Evolutionary conservation across 768 basidiomycete genomes (phyloP).

Genomic region (Coprinellus micaceus): DNA sequence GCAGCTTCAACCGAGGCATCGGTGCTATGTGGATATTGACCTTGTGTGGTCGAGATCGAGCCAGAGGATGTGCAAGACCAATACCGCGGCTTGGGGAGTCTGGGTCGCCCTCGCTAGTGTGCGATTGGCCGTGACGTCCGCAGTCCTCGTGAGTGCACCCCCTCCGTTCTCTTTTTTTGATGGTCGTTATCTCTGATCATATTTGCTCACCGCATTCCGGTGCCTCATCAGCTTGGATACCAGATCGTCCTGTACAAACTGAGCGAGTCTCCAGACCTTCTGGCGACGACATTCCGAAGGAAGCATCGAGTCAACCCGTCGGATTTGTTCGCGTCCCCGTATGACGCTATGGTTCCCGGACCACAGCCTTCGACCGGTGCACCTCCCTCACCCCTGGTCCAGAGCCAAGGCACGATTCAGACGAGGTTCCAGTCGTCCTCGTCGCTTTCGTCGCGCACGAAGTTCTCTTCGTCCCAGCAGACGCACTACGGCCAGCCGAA

Average conservation of each 20-base stretch:
- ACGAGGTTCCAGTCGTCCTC: neutral
- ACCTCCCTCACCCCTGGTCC: neutral
- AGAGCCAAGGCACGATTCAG: too few species aligned
- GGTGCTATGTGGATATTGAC: conserved; percentile 67
- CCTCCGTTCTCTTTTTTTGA: neutral
- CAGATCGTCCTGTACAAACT: conserved; percentile 2
- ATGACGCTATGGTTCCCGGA: neutral
- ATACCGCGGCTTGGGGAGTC: conserved; percentile 40
- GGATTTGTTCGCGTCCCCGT: neutral
- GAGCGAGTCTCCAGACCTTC: neutral
- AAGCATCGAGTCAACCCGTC: conserved; percentile 11
- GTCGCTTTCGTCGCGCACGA: conserved; percentile 11
- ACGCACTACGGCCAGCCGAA: conserved; percentile 18
- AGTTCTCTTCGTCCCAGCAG: conserved; percentile 14
- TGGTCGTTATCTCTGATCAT: conserved; percentile 4
- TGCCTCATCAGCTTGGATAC: conserved; percentile 1
- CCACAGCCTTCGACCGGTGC: neutral
- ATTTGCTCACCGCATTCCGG: neutral
- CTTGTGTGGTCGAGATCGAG: conserved; percentile 53
- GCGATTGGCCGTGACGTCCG: conserved; percentile 51
- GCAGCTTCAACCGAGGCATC: conserved; percentile 33
- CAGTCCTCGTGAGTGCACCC: conserved; percentile 47
- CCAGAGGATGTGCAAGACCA: conserved; percentile 20
- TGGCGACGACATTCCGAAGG: neutral
- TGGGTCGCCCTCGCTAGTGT: conserved; percentile 55